Percentiles rank a stretch among this genome's conserved stretches.
These are phyloP conservation scores for Ettlia oleoabundans DNA, from an alignment of 139 green algal genomes.

Conservation along the genomic window DNA sequence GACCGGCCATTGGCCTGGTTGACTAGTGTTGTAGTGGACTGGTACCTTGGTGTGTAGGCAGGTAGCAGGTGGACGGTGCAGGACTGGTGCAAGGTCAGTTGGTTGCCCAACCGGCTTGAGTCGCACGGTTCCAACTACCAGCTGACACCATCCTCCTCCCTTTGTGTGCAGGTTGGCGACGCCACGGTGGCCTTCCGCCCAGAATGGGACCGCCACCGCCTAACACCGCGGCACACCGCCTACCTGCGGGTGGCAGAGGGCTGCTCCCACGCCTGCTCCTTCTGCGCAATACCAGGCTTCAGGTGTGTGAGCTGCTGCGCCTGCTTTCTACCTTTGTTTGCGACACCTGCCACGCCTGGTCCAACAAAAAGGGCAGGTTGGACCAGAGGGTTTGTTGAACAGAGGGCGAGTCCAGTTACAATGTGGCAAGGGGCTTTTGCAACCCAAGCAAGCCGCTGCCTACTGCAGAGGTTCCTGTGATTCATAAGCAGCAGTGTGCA, in stretches of 20 bases:
- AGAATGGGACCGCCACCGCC: conserved; percentile 75
- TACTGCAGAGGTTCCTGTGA: no score
- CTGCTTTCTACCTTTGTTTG: neutral
- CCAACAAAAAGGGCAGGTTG: no score
- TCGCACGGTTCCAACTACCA: neutral
- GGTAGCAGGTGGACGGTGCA: no score
- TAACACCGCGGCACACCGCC: conserved; percentile 83
- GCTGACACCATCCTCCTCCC: neutral
- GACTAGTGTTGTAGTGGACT: no score
- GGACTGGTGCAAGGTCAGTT: no score
- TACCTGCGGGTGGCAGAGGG: conserved; percentile 93
- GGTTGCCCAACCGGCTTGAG: neutral
- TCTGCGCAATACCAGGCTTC: conserved; percentile 91
- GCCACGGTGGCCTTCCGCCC: conserved; percentile 84
- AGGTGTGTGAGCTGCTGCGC: conserved; percentile 27
- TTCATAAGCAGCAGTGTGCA: no score
- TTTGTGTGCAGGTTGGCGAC: conserved; percentile 70
- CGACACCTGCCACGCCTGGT: neutral
- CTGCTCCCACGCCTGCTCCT: conserved; percentile 92
- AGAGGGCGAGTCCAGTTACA: no score
- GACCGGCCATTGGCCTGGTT: no score
- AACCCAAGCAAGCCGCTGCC: no score
- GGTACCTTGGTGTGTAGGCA: neutral
- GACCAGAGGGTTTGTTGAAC: no score
- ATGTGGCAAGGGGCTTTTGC: no score